These are phyloP conservation scores for Blumeria graminis DNA, from an alignment of 2,329 filamentous ascomycete species.

Conservation along the genomic window DNA sequence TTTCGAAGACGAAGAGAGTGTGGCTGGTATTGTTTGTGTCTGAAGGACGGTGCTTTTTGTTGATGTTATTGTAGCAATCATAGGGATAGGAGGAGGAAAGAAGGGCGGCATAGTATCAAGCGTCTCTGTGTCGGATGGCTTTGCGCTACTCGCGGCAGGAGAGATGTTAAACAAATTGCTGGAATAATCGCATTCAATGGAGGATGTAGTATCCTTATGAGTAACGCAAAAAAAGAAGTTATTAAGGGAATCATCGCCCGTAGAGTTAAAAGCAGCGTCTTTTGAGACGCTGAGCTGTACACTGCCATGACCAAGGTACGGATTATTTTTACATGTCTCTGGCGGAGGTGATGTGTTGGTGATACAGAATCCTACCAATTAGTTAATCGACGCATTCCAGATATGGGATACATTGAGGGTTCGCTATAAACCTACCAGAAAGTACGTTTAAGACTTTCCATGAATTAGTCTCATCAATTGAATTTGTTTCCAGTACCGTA, in stretches of 20 bases:
- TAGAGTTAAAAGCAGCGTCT: background rate
- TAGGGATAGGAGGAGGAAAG: background rate
- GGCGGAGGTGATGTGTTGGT: background rate
- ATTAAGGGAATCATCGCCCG: background rate
- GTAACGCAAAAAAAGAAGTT: slow-evolving; percentile 2
- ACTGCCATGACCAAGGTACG: background rate
- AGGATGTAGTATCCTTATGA: background rate
- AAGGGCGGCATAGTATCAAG: background rate
- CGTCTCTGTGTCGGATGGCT: background rate
- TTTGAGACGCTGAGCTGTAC: background rate
- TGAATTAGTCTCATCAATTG: background rate
- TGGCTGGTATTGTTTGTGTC: background rate
- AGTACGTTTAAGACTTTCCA: slow-evolving; percentile 1
- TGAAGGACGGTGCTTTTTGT: background rate
- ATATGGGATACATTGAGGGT: background rate
- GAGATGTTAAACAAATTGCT: slow-evolving; percentile 1
- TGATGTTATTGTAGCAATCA: background rate
- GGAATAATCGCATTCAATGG: background rate
- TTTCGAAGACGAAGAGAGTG: background rate
- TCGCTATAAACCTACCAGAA: background rate
- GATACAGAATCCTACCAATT: background rate
- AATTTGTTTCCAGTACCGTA: background rate
- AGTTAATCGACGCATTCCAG: background rate
- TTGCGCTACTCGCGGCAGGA: background rate
- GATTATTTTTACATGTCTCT: slow-evolving; percentile 1